Base-by-base conservation (phyloP, 345 rosid genomes). In the Garcia nutans region DNA sequence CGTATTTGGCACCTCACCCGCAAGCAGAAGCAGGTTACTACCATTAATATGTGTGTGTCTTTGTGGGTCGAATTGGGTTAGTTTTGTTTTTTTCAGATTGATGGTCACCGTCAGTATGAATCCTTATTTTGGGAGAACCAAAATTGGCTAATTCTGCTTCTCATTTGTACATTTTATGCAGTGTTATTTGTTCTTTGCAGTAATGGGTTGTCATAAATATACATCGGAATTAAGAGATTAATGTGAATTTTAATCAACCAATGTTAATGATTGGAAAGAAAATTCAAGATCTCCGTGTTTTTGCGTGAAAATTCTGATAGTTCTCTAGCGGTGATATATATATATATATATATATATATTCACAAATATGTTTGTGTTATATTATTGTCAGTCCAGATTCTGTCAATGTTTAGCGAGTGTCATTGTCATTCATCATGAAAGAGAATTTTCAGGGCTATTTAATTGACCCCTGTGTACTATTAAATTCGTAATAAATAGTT, bases 1-100 rank as follows among this genome's bases (percentile, higher is more conserved):
- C 92, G 99, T 66, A 95, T 95, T 47, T 95, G 99, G 99, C 98
- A 95, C 61, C 97, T 95, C 79, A 86, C 99, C 56, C 97, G 98
- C 83, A 93, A 93, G 88, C 91, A 95, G 89, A 95, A 95, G 79
- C 97, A 95, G 99, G 98, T 94, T 9, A 13, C 42, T n/a, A 9
- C 37, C 22, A 47, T 22, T 11, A 44, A 22, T 41, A 1, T 59
- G 33, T 26, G 22, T 75, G 2, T 56, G 16, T 55, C 24, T 37
- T 37, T 4, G 33, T 60, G 41, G 44, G 22, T 56, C 13, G 50
- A 8, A 23, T 2, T 17, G 44, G 52, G 5, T 42, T 11, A 50
- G 12, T 3, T 9, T 2, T 66, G 54, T n/a, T n/a, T n/a, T n/a
- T 65, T 16, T 37, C 26, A 59, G 28, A 9, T 50, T 11, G 15